These are phyloP conservation scores for Beauveria rudraprayagi DNA, from an alignment of 2,329 filamentous ascomycete genomes.

Conservation along the genomic window DNA sequence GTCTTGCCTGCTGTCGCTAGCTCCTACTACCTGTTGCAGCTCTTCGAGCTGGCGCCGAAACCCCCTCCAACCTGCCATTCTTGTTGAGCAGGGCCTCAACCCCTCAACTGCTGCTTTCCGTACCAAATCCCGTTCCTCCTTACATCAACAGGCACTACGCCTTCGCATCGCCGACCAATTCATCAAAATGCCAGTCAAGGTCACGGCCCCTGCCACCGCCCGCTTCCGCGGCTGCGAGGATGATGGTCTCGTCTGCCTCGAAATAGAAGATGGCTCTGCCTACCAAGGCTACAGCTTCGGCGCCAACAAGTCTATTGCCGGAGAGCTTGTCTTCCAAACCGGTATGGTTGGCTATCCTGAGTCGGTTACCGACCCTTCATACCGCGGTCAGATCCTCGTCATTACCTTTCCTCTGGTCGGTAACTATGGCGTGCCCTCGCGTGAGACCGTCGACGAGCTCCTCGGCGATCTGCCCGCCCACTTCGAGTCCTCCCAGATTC, in stretches of 20 bases:
- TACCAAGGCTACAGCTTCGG: constrained; percentile 97
- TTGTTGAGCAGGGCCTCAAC: constrained; percentile 6
- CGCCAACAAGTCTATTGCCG: constrained; percentile 85
- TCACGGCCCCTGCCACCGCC: constrained; percentile 51
- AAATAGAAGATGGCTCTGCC: constrained; percentile 84
- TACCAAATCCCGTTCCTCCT: constrained; percentile 8
- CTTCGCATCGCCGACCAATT: neutral
- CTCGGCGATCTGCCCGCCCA: constrained; percentile 80
- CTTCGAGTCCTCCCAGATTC: constrained; percentile 89
- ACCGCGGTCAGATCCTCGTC: constrained; percentile 89
- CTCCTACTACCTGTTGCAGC: constrained; percentile 18
- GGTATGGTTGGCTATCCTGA: constrained; percentile 99
- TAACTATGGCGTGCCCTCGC: constrained; percentile 93
- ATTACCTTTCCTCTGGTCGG: constrained; percentile 92
- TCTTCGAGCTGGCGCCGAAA: constrained; percentile 5
- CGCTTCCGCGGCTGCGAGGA: constrained; percentile 44
- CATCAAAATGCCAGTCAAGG: constrained; percentile 25
- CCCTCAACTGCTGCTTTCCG: constrained; percentile 12
- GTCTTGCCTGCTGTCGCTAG: constrained; percentile 28
- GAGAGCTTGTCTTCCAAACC: constrained; percentile 98
- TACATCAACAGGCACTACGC: neutral
- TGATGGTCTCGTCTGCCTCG: constrained; percentile 69
- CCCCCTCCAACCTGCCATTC: constrained; percentile 4
- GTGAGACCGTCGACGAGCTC: constrained; percentile 76
- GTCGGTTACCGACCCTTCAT: constrained; percentile 80